phyloP scores from a whole-genome alignment of 148 eudicot species.

The Rhododendron ovatum region DNA sequence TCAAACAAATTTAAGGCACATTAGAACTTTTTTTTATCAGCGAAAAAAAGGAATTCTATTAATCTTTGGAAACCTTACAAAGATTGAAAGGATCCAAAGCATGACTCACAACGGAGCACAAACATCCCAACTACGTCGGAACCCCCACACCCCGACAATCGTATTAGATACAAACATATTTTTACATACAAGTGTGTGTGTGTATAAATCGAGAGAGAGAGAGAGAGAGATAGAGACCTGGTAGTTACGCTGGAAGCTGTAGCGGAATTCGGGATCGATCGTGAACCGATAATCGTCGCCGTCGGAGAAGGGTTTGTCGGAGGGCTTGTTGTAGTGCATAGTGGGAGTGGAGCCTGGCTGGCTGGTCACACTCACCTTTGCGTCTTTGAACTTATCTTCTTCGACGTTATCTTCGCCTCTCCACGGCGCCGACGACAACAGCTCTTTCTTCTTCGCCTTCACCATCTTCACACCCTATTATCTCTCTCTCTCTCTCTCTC shows the following conservation, averaged over 20 bases:
- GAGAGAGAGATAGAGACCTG: constrained; percentile 37
- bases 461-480: neutral
- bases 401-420: constrained; percentile 41
- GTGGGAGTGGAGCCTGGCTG: constrained; percentile 62
- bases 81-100: too few relatives aligned
- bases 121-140: too few relatives aligned
- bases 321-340: constrained; percentile 44
- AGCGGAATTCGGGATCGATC: constrained; percentile 80
- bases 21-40: too few relatives aligned
- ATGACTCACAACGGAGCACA: too few relatives aligned
- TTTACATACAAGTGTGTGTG: too few relatives aligned
- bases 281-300: constrained; percentile 39
- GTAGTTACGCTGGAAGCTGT: constrained; percentile 77
- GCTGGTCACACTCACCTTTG: constrained; percentile 55
- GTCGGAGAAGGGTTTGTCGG: constrained; percentile 18
- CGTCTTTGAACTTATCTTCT: constrained; percentile 61
- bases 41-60: too few relatives aligned
- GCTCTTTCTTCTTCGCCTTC: constrained; percentile 61
- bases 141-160: too few relatives aligned
- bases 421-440: constrained; percentile 91
- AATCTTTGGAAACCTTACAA: too few relatives aligned
- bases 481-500: neutral
- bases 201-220: neutral
- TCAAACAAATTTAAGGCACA: neutral
- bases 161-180: too few relatives aligned